These are phyloP conservation scores for Lactarius akahatsu DNA, from an alignment of 768 basidiomycete genomes.

Conservation along the genomic window DNA sequence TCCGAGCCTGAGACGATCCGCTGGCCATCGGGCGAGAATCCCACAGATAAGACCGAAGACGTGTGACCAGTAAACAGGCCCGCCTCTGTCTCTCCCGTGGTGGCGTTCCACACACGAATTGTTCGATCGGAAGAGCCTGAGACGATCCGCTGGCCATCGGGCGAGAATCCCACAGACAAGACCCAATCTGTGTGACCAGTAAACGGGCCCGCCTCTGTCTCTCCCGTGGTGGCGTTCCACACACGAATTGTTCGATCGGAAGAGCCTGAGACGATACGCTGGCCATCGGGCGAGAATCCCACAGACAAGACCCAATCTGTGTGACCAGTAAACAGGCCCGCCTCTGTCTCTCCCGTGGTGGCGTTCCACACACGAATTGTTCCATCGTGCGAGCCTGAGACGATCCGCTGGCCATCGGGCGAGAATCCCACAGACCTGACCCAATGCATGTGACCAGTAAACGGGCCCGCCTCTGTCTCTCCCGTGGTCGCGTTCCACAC, in stretches of 20 bases:
- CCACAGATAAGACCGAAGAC: neutral
- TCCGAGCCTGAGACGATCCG: neutral
- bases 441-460: too few relatives aligned
- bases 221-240: neutral
- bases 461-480: too few relatives aligned
- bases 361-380: neutral
- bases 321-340: neutral
- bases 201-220: neutral
- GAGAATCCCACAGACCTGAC: neutral
- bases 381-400: neutral
- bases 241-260: neutral
- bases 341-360: neutral
- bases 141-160: constrained; percentile 3
- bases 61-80: constrained; percentile 1
- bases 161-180: neutral
- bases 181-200: neutral
- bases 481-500: too few relatives aligned
- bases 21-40: constrained; percentile 8
- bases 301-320: rapidly evolving
- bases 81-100: neutral
- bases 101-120: neutral
- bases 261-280: neutral
- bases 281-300: neutral
- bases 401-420: neutral
- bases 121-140: neutral